Base-by-base conservation (phyloP, 768 basidiomycete species). In the Aureoboletus auriporus region DNA sequence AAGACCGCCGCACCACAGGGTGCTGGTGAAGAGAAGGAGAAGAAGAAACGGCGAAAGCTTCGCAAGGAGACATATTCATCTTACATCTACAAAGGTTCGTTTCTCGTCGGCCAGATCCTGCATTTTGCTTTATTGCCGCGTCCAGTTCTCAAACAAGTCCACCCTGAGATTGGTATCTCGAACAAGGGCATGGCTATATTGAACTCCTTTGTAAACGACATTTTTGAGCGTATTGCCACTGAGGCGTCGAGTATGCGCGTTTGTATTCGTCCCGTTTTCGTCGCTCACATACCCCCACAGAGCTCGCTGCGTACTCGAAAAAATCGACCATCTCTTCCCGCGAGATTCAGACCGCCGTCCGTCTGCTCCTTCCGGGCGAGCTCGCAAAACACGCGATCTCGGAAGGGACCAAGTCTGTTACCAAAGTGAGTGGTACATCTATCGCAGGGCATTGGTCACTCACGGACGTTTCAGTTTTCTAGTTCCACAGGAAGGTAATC, bases 171-270 rank as follows among this genome's bases (percentile, higher is more conserved):
- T 43, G 95, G 94, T 85, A 97, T 97, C 75, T 94, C 93, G 47
- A 97, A 96, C 84, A 95, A 95, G 78, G 93, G 92, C 17, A 94
- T 95, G 91, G 88, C 92, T 52, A 94, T 96, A 65, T 72, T 96
- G 49, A 95, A 95, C 78, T 90, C 86, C 49, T 96, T 96, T 65
- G 93, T 96, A 63, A 93, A 93, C 62, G 93, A 96, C 60, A 95
- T 92, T 57, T 93, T 92, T 56, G 90, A 92, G 65, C 88, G 90
- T n/a, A 91, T 93, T 60, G 90, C 90, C 10, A 83, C 86, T 0
- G 91, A 93, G 65, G 91, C 90, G 34, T 91, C 90, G 47, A 92
- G 88, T 90, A 59, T 35, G 86, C 4, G 27, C 35, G 9, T 40
- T 33, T 23, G 2, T 41, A 28, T 49, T 20, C 0, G 4, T 35